Evolutionary conservation across 2,329 filamentous ascomycete genomes (phyloP), one percentile per base, ranked within the genome.

Genomic region (Aspergillus sp.): DNA sequence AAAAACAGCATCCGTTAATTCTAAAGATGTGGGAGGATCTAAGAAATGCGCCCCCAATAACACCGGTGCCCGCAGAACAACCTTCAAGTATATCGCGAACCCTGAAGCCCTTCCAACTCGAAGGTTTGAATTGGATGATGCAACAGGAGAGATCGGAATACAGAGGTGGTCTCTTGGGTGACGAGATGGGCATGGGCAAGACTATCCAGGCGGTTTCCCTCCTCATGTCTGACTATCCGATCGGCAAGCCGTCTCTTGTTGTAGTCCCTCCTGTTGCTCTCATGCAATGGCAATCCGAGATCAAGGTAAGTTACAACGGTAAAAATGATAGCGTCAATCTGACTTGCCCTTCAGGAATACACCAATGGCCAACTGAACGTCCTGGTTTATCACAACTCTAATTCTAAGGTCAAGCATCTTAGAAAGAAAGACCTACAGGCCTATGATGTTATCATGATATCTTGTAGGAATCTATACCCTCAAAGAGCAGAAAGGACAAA

Each of bases 181-280:
- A 99, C 68, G 95, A 99, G 77, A 99, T 99, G 95, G 95, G 95
- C 6, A 90, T 99, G 78, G 95, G 95, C 53, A 99, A 99, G 80
- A 99, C 95, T 0, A 98, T 99, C 54, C 95, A 99, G 76, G 94
- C 95, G 2, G 95, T 99, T 18, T 97, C 94, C 3, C 84, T 99
- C 49, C 92, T 99, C 75, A 98, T 98, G 95, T 97, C 94, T 0
- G 93, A 98, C 73, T 97, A 91, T 69, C 94, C 93, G 3, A 90
- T 88, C 22, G 90, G 89, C 66, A 80, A 89, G 56, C 94, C 95
- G 1, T 90, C 92, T 0, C 82, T 98, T 4, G 93, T 98, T 1
- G 84, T 97, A 36, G 92, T 96, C 0, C 94, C 94, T 0, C 94
- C 94, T 0, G 94, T 97, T 46, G 94, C 94, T 46, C 79, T 98